Evolutionary conservation across 2,329 filamentous ascomycete genomes (phyloP).

Genomic region (Sporothrix mexicana): DNA sequence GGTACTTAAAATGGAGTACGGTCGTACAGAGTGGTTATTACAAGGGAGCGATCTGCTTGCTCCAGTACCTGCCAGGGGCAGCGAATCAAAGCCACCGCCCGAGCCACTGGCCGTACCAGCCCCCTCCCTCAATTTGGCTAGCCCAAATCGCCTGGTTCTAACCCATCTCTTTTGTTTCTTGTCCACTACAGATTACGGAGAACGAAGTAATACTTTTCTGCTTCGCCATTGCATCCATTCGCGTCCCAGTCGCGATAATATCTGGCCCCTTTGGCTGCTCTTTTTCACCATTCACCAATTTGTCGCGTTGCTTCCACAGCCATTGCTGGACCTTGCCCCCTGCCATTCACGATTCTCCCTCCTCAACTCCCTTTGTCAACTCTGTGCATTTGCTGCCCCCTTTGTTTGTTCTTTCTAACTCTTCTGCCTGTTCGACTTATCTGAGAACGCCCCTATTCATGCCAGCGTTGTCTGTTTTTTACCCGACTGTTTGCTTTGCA

Average conservation of each 20-base stretch:
- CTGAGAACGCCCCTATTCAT: no score
- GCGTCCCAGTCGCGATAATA: slow-evolving; percentile 31
- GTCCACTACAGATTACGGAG: neutral
- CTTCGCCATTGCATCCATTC: slow-evolving; percentile 31
- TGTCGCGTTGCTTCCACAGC: slow-evolving; percentile 1
- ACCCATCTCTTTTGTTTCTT: slow-evolving; percentile 27
- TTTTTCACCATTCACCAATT: neutral
- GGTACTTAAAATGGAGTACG: no score
- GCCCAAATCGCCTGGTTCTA: slow-evolving; percentile 22
- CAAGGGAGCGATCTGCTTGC: neutral
- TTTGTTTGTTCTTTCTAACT: slow-evolving; percentile 8
- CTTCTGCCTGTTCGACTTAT: no score
- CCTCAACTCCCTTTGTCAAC: neutral
- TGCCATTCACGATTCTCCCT: neutral
- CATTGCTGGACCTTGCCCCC: slow-evolving; percentile 8
- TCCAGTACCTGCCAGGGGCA: slow-evolving; percentile 32
- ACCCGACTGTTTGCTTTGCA: no score
- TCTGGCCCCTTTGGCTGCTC: slow-evolving; percentile 28
- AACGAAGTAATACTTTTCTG: slow-evolving; percentile 28
- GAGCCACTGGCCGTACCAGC: slow-evolving; percentile 29
- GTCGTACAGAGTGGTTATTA: no score
- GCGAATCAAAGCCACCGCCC: slow-evolving; percentile 33
- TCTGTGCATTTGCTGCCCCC: neutral
- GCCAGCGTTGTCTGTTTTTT: no score
- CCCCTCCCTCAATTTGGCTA: slow-evolving; percentile 35